Base-by-base conservation (phyloP, 2,329 filamentous ascomycete species). In the Trichoderma sp. region DNA sequence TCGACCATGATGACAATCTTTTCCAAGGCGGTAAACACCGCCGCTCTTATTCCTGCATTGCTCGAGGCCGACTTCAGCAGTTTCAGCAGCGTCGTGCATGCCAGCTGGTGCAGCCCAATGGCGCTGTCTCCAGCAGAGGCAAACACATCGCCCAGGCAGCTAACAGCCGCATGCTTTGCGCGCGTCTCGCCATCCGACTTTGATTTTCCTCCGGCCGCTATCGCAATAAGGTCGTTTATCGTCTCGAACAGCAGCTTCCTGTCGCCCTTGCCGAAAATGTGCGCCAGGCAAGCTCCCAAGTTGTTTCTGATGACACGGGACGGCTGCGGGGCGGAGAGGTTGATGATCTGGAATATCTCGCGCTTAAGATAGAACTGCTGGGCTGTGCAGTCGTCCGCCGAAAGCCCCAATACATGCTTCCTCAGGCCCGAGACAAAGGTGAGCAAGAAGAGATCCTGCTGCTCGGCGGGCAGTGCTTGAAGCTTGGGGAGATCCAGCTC, bases 341-440 rank as follows among this genome's bases (percentile, higher is more conserved):
- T 95, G 83, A 99, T 90, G 83, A 99, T 93, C 85, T 98, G 95
- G 84, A 98, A 94, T 79, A 98, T 89, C 88, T 98, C 95, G 83
- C 94, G 95, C 85, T 98, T 98, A 80, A 99, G 89, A 83, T 94
- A 94, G 80, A 95, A 92, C 84, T 99, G 97, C 85, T 98, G 94
- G 14, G 94, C 91, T 27, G 94, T 96, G 79, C 95, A 93, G 82
- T 94, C 93, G 79, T 98, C 94, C 77, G 91, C 88, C 71, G 91
- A 90, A 64, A 98, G 89, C 18, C 87, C 87, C 72, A 92, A 88
- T 62, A 97, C 93, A 88, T 98, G 94, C 79, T 93, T 93, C 77
- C 92, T 93, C 74, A 99, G 89, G 76, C 93, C 91, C 33, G 95
- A 93, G 45, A 95, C 93, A 82, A 97, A 98, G 31, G 93, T 97